Percentiles rank a stretch among this genome's conserved stretches.
Evolutionary conservation across 768 basidiomycete species (phyloP).

Genomic region (Tremella yokohamensis): DNA sequence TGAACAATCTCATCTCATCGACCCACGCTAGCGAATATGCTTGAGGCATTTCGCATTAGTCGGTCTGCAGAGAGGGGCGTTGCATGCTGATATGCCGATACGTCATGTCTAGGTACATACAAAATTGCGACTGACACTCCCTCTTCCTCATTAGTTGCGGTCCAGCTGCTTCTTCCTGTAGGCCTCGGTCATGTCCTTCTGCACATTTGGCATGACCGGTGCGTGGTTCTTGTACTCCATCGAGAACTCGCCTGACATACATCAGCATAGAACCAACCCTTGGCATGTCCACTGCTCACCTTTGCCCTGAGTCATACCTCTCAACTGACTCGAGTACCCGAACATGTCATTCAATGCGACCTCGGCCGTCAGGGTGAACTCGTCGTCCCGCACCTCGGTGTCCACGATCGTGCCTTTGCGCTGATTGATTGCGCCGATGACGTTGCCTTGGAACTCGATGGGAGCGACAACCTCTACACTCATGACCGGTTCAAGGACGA

Average conservation of each 20-base stretch:
- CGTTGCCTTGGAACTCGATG: conserved; percentile 85
- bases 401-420: conserved; percentile 91
- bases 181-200: conserved; percentile 82
- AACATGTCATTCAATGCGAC: conserved; percentile 98
- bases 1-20: too few species aligned
- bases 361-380: conserved; percentile 86
- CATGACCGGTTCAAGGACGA: conserved; percentile 98
- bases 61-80: too few species aligned
- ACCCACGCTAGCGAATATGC: too few species aligned
- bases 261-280: background rate
- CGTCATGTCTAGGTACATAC: too few species aligned
- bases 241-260: conserved; percentile 53
- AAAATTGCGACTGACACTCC: too few species aligned
- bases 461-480: conserved; percentile 95
- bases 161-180: conserved; percentile 60
- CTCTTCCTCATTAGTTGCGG: too few species aligned
- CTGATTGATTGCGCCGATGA: conserved; percentile 89
- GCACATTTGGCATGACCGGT: conserved; percentile 79
- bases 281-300: conserved; percentile 55
- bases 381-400: conserved; percentile 93
- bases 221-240: conserved; percentile 69
- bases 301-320: conserved; percentile 95
- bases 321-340: conserved; percentile 86
- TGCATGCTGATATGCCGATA: too few species aligned
- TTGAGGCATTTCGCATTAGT: too few species aligned